These are phyloP conservation scores for Saccharomyces hybrid DNA, from an alignment of 1,139 yeast species.

Conservation along the genomic window DNA sequence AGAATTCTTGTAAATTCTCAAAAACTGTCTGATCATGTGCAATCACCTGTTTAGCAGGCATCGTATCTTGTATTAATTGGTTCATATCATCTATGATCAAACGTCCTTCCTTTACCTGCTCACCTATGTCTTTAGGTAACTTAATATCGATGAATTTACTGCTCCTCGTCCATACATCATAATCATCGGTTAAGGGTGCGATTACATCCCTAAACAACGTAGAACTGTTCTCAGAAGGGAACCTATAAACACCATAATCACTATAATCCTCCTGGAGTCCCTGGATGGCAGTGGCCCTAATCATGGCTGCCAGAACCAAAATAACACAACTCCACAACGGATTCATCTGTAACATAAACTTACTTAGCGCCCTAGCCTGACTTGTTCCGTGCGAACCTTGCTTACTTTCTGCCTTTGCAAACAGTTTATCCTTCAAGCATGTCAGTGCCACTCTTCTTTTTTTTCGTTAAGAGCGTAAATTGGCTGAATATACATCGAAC, in stretches of 20 bases:
- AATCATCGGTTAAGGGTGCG: conserved; percentile 13
- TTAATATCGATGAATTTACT: conserved; percentile 37
- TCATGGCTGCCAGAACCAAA: background rate
- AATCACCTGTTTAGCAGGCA: conserved; percentile 30
- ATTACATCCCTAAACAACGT: conserved; percentile 28
- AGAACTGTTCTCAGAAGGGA: conserved; percentile 11
- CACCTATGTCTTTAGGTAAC: conserved; percentile 26
- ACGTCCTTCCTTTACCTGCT: conserved; percentile 21
- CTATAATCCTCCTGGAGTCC: conserved; percentile 12
- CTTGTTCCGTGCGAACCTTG: background rate
- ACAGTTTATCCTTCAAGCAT: background rate
- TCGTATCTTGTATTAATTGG: conserved; percentile 47
- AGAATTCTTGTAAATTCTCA: conserved; percentile 30
- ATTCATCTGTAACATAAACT: background rate
- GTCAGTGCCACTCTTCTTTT: background rate
- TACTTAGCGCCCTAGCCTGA: background rate
- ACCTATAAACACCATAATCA: conserved; percentile 20
- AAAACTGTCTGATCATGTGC: conserved; percentile 4
- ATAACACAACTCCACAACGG: background rate
- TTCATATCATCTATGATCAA: conserved; percentile 56
- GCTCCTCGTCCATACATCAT: conserved; percentile 32
- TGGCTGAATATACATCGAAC: background rate
- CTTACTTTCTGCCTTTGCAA: background rate
- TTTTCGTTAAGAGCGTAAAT: background rate
- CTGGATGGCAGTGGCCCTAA: background rate